Percentiles rank a stretch among this genome's conserved stretches.
Conservation (phyloP, 2,329 filamentous ascomycete genomes). For the Rosellinia necatrix region DNA sequence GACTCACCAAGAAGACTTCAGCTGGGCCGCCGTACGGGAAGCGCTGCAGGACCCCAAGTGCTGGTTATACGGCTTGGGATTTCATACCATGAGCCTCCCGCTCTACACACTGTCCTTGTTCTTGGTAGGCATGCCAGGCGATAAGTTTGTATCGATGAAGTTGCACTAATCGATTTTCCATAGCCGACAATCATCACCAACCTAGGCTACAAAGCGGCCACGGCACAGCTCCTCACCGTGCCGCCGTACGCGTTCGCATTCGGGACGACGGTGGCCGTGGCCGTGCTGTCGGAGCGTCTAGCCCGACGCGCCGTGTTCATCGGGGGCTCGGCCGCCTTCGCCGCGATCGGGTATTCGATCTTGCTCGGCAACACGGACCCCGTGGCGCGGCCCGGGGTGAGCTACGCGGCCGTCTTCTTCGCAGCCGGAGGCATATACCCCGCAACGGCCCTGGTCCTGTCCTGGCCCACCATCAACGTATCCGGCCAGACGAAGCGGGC, state of each 20-base stretch:
- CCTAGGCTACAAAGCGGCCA: conserved; percentile 58
- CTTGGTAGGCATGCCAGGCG: conserved; percentile 46
- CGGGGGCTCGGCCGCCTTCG: conserved; percentile 59
- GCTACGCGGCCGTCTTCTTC: conserved; percentile 66
- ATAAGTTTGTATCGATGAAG: background rate
- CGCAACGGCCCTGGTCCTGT: conserved; percentile 64
- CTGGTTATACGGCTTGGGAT: conserved; percentile 73
- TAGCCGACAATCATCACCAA: conserved; percentile 58
- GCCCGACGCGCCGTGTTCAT: conserved; percentile 67
- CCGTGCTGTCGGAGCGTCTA: conserved; percentile 63
- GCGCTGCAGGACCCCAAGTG: conserved; percentile 71
- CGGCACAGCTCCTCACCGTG: conserved; percentile 63
- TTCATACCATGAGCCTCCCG: conserved; percentile 73
- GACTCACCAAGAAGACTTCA: conserved; percentile 69
- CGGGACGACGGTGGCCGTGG: conserved; percentile 60
- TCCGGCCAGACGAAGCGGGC: conserved; percentile 72
- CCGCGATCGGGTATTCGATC: conserved; percentile 65
- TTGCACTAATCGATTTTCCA: conserved; percentile 13
- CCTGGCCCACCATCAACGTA: conserved; percentile 75
- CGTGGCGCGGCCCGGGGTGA: conserved; percentile 55
- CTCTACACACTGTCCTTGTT: conserved; percentile 62
- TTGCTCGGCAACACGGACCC: conserved; percentile 57
- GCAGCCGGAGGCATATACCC: conserved; percentile 71
- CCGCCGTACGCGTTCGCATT: conserved; percentile 69
- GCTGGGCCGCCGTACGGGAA: conserved; percentile 66